Conservation (phyloP, 306 rosid genomes). For the Cercis canadensis region DNA sequence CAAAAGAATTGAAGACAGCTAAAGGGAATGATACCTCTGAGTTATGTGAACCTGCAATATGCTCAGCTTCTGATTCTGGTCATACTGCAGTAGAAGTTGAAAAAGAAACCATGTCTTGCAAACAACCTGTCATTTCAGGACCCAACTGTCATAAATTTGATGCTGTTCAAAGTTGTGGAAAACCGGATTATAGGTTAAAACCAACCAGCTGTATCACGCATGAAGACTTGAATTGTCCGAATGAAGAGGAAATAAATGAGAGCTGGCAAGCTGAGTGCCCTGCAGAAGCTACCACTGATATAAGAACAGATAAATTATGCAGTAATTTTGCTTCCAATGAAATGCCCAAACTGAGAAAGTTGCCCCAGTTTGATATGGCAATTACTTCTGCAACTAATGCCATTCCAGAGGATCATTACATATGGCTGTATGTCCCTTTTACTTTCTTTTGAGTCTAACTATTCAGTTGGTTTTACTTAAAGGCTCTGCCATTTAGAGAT, state of each 20-base stretch:
- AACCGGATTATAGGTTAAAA: background rate
- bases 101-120: conserved; percentile 11
- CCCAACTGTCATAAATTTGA: conserved; percentile 16
- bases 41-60: conserved; percentile 10
- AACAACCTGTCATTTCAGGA: conserved; percentile 18
- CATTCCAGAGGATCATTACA: conserved; percentile 21
- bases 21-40: conserved; percentile 21
- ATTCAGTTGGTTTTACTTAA: background rate
- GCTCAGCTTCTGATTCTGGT: conserved; percentile 28
- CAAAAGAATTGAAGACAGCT: conserved; percentile 19
- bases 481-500: conserved; percentile 6
- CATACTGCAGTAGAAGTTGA: conserved; percentile 5
- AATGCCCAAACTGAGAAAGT: conserved; percentile 12
- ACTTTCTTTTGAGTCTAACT: conserved; percentile 17
- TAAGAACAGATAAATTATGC: background rate
- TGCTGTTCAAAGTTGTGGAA: conserved; percentile 22
- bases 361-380: conserved; percentile 5
- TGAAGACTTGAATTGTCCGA: conserved; percentile 23
- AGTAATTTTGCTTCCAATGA: conserved; percentile 18
- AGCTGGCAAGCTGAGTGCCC: background rate
- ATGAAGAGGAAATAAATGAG: background rate
- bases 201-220: conserved; percentile 9
- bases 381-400: background rate
- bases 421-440: conserved; percentile 45
- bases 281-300: conserved; percentile 10